Conservation (phyloP, 176 grass and related monocot species). For the Miscanthus lutarioriparius region DNA sequence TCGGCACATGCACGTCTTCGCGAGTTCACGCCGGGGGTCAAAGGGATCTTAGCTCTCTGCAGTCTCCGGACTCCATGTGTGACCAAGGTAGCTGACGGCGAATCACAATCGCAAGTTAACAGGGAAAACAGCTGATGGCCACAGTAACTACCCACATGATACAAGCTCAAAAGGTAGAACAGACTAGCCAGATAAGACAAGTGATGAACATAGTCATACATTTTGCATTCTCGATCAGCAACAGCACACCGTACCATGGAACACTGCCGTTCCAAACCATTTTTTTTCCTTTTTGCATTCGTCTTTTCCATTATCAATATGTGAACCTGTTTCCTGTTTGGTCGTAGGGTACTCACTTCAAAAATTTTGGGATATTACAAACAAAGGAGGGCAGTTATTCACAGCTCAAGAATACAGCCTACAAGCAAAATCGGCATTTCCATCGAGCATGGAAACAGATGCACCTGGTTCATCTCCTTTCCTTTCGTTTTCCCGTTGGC, state of each 20-base stretch:
- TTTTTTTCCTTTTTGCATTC: background rate
- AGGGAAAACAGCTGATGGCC: background rate
- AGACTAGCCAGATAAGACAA: too few species aligned
- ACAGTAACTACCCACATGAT: background rate
- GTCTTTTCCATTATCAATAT: constrained; percentile 8
- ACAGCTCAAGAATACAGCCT: constrained; percentile 48
- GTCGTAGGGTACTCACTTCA: constrained; percentile 22
- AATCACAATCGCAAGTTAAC: background rate
- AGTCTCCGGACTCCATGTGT: too few species aligned
- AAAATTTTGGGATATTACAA: constrained; percentile 44
- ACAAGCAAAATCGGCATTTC: constrained; percentile 59
- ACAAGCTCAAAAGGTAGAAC: background rate
- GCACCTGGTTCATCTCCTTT: constrained; percentile 19
- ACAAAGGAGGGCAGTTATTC: constrained; percentile 38
- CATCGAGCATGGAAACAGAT: constrained; percentile 41
- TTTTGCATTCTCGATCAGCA: background rate
- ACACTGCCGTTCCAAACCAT: background rate
- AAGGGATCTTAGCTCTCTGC: too few species aligned
- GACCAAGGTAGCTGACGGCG: too few species aligned
- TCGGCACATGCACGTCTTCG: too few species aligned
- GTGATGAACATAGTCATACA: too few species aligned
- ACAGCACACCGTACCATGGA: background rate
- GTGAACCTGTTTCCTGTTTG: background rate
- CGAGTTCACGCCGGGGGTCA: too few species aligned
- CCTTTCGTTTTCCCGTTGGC: background rate